These are phyloP conservation scores for Globisporangium solare DNA, from an alignment of 352 stramenopile genomes.

Conservation along the genomic window DNA sequence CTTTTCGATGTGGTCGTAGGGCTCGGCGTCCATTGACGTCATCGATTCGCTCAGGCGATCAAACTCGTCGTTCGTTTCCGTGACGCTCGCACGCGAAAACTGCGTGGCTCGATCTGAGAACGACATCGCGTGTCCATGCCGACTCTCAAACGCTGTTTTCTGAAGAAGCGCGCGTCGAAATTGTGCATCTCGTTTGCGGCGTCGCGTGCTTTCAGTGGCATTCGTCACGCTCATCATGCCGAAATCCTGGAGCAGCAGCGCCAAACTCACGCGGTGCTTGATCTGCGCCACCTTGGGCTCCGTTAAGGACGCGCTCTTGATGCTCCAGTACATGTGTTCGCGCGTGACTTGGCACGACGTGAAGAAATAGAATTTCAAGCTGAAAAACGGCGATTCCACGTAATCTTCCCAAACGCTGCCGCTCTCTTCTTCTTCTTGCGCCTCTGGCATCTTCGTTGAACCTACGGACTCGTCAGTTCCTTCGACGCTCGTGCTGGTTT, in stretches of 20 bases:
- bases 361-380: slow-evolving; percentile 64
- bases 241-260: slow-evolving; percentile 59
- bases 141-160: not conserved
- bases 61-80: slow-evolving; percentile 26
- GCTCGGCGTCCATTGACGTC: slow-evolving; percentile 7
- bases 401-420: slow-evolving; percentile 54
- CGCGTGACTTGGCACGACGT: slow-evolving; percentile 68
- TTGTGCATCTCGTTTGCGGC: slow-evolving; percentile 6
- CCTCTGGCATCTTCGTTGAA: slow-evolving; percentile 3
- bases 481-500: not conserved
- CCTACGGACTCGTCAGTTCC: not conserved
- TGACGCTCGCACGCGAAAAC: slow-evolving; percentile 35
- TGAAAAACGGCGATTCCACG: slow-evolving; percentile 60
- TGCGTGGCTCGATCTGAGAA: slow-evolving; percentile 38
- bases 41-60: slow-evolving; percentile 26
- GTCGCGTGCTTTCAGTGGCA: slow-evolving; percentile 18
- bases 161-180: slow-evolving; percentile 1
- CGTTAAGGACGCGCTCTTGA: slow-evolving; percentile 58
- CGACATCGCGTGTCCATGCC: slow-evolving; percentile 4
- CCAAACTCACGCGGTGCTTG: slow-evolving; percentile 56
- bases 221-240: slow-evolving; percentile 49
- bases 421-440: slow-evolving; percentile 1
- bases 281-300: slow-evolving; percentile 56
- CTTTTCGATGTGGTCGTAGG: slow-evolving; percentile 3
- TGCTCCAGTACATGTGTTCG: slow-evolving; percentile 68